Conservation (phyloP, 2,329 filamentous ascomycete genomes). For the Claviceps monticola region DNA sequence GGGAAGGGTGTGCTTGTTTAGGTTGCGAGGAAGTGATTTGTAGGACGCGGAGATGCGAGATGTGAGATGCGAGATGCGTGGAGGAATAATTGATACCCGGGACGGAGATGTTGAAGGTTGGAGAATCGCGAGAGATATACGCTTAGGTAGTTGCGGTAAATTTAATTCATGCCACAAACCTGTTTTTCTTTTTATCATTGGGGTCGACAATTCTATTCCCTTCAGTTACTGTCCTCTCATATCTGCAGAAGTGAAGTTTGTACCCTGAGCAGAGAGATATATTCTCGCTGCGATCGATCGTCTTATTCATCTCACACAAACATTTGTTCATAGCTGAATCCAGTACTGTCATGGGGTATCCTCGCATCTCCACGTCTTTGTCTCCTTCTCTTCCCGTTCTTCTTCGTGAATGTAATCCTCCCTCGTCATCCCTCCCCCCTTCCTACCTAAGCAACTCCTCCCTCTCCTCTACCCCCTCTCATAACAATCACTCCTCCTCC, state of each 20-base stretch:
- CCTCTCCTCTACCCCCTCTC: not conserved
- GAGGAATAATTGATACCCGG: constrained; percentile 2
- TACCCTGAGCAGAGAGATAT: not conserved
- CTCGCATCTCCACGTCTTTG: too few relatives aligned
- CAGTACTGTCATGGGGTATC: too few relatives aligned
- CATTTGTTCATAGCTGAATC: not conserved
- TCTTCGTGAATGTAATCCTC: too few relatives aligned
- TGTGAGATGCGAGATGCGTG: not conserved
- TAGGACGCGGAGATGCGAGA: not conserved
- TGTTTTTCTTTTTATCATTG: too few relatives aligned
- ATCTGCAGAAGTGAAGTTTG: too few relatives aligned
- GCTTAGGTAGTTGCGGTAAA: too few relatives aligned
- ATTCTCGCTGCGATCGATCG: not conserved
- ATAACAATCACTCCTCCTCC: constrained; percentile 17
- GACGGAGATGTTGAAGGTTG: not conserved
- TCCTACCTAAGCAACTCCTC: too few relatives aligned
- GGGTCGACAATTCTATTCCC: too few relatives aligned
- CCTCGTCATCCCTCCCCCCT: not conserved
- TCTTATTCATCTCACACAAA: not conserved
- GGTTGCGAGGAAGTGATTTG: too few relatives aligned
- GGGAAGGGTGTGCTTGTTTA: not conserved
- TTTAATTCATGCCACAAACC: too few relatives aligned
- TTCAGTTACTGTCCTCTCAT: too few relatives aligned
- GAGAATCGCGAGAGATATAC: not conserved
- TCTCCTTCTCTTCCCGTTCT: not conserved